A percentile compares a stretch with the other conserved stretches of the same genome.
These are phyloP conservation scores for Ampelomyces quisqualis DNA, from an alignment of 2,329 filamentous ascomycete genomes.

Conservation along the genomic window DNA sequence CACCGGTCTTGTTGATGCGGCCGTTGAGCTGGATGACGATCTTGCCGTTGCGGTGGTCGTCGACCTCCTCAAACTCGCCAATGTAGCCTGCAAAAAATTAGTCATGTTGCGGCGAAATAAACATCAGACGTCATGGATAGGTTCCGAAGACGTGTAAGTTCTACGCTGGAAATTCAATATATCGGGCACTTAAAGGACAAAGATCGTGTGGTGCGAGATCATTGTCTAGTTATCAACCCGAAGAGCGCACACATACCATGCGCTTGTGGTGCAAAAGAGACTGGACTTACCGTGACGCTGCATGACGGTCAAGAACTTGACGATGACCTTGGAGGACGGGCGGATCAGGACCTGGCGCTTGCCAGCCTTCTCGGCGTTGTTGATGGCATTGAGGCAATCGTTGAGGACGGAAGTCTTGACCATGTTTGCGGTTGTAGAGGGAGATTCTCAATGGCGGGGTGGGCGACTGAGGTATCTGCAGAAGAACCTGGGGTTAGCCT, in stretches of 20 bases:
- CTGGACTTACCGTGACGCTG: slow-evolving; percentile 91
- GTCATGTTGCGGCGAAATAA: slow-evolving; percentile 93
- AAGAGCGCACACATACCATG: slow-evolving; percentile 49
- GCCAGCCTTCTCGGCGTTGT: slow-evolving; percentile 99
- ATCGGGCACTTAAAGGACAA: slow-evolving; percentile 99
- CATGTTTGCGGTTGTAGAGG: slow-evolving; percentile 82
- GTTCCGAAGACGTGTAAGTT: slow-evolving; percentile 96
- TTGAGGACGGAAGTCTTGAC: slow-evolving; percentile 99
- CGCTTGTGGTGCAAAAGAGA: slow-evolving; percentile 12
- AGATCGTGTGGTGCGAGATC: slow-evolving; percentile 83
- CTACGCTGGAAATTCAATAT: slow-evolving; percentile 76
- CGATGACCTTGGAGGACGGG: slow-evolving; percentile 99
- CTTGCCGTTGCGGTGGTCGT: slow-evolving; percentile 99
- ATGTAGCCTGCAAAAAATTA: slow-evolving; percentile 81
- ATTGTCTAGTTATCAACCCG: slow-evolving; percentile 99
- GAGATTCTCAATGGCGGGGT: slow-evolving; percentile 77
- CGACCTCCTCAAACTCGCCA: slow-evolving; percentile 98
- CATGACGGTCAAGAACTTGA: slow-evolving; percentile 99
- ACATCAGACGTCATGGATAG: slow-evolving; percentile 77
- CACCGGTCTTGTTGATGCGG: slow-evolving; percentile 98
- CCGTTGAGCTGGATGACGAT: slow-evolving; percentile 99
- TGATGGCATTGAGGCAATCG: slow-evolving; percentile 97
- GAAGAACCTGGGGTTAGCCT: slow-evolving; percentile 55
- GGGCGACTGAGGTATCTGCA: slow-evolving; percentile 62
- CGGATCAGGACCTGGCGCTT: slow-evolving; percentile 99